phyloP scores from a whole-genome alignment of 23 red algal genomes.

The Gracilaria gracilis region DNA sequence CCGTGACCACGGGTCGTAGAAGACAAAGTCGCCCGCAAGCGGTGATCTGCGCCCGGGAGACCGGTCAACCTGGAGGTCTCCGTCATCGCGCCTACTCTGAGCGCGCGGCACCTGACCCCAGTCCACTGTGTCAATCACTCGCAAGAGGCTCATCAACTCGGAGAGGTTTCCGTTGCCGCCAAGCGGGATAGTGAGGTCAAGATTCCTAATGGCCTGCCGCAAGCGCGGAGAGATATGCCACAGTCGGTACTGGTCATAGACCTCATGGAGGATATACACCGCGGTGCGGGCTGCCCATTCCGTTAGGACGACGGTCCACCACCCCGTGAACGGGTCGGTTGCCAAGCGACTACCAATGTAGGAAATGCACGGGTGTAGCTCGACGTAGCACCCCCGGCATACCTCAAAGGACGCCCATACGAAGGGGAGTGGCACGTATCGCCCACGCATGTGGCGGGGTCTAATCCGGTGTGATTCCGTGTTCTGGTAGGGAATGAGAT shows the following conservation, averaged over 20 bases:
- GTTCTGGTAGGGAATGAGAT: constrained; percentile 20
- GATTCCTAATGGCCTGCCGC: background rate
- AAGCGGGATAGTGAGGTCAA: background rate
- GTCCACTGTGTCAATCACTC: background rate
- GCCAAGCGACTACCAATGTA: background rate
- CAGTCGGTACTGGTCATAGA: constrained; percentile 18
- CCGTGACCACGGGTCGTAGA: constrained; percentile 20
- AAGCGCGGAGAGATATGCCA: background rate
- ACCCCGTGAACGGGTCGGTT: constrained; percentile 19
- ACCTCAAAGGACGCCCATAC: constrained; percentile 13
- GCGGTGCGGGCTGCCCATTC: background rate
- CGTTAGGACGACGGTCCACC: background rate
- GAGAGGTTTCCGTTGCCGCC: background rate
- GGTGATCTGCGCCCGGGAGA: background rate
- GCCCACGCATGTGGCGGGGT: constrained; percentile 1
- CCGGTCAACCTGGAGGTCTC: background rate
- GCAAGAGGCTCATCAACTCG: background rate
- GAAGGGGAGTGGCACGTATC: constrained; percentile 7
- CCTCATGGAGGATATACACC: background rate
- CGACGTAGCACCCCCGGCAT: constrained; percentile 13
- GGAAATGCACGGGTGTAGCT: constrained; percentile 10
- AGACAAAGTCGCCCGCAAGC: constrained; percentile 19
- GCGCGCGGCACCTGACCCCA: background rate
- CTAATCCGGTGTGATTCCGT: constrained; percentile 1
- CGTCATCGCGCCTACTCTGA: background rate